Evolutionary conservation across 148 eudicot species (phyloP).

Genomic region (Rhododendron ovatum): DNA sequence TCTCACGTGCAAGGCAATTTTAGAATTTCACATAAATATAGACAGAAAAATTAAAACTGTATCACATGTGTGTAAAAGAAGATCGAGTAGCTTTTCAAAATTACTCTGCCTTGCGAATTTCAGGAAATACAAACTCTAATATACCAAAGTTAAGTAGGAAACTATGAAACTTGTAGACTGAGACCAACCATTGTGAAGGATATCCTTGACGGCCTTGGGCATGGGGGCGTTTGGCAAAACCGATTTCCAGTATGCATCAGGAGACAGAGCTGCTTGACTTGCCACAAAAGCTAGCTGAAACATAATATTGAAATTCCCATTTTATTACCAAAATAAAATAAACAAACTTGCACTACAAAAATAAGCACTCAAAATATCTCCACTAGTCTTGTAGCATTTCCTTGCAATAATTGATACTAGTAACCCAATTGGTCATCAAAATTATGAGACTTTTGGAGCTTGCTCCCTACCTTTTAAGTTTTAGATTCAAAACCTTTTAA

Average conservation of each 20-base stretch:
- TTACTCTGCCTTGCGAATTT: background rate
- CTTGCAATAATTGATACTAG: too few species aligned
- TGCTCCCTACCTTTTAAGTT: background rate
- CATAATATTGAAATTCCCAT: background rate
- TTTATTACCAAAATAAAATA: background rate
- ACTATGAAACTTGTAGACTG: too few species aligned
- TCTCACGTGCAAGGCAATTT: too few species aligned
- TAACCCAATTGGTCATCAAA: background rate
- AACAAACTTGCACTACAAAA: background rate
- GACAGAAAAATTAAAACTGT: too few species aligned
- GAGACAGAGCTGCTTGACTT: slow-evolving; percentile 35
- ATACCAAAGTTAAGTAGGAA: background rate
- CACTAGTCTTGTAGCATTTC: too few species aligned
- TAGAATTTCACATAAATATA: too few species aligned
- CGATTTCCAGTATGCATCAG: slow-evolving; percentile 55
- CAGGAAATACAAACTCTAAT: background rate
- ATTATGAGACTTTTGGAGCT: background rate
- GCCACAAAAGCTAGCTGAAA: slow-evolving; percentile 23
- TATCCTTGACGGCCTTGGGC: slow-evolving; percentile 49
- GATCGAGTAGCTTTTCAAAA: too few species aligned
- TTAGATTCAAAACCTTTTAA: too few species aligned
- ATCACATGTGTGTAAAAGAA: too few species aligned
- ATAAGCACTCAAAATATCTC: background rate
- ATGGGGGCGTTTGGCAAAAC: slow-evolving; percentile 61
- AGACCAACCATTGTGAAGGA: slow-evolving; percentile 13